Evolutionary conservation across 176 grass and related monocot species (phyloP), one percentile per base, ranked within the genome.

Genomic region (Bolboschoenus planiculmis): DNA sequence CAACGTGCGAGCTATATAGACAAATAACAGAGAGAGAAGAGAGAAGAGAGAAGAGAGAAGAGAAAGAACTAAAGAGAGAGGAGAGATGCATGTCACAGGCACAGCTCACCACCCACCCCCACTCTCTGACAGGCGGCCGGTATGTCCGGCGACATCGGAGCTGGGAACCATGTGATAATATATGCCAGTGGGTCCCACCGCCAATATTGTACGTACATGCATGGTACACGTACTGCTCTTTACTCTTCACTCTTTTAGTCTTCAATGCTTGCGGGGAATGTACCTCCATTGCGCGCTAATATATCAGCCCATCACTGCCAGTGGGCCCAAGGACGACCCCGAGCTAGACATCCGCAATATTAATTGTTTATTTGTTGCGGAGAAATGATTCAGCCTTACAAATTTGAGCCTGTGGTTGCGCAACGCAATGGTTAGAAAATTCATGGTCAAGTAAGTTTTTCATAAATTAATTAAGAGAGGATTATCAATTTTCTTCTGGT

Each of bases 111-210:
- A 33, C 74, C 40, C 21, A 93, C 78, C 56, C 87, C 73, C 58
- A 84, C 66, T 81, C 73, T 59, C 83, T 91, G 83, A 91, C 85
- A 82, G 60, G 65, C 76, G 77, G 70, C 74, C 83, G 87, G 76
- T 75, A 83, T 86, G 66, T 91, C 84, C 60, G 81, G 76, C 85
- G 58, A 88, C 83, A 91, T 46, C 59, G 61, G 67, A 87, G 85
- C 53, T 88, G 81, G 46, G 61, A 87, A 65, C 26, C 92, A 92
- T 85, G 81, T 92, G 90, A 78, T 39, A 20, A 39, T 67, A 20
- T 37, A 2, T 60, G 57, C 57, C 3, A 66, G 67, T 86, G 83
- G 85, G 42, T 63, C 78, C 63, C 46, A 84, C 33, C 33, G 4
- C 56, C 21, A 51, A 51, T 51, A 14, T 11, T 48, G 13, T 4